phyloP scores from a whole-genome alignment of 768 basidiomycete genomes.

The Leccinum subgranulosum region DNA sequence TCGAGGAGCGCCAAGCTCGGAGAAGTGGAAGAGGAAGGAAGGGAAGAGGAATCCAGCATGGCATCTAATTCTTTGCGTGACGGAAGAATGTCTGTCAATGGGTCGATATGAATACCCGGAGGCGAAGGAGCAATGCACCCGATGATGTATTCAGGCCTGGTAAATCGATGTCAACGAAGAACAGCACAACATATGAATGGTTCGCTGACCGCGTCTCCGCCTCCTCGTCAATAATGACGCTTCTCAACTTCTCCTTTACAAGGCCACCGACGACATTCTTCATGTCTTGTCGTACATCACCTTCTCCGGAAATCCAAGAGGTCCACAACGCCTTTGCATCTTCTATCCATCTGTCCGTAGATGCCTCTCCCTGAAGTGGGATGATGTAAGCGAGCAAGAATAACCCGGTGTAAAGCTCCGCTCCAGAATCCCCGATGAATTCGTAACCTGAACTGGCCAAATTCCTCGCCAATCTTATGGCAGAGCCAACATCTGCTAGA shows the following conservation, averaged over 20 bases:
- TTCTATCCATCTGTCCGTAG: slow-evolving; percentile 9
- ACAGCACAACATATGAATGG: not conserved
- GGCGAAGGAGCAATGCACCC: slow-evolving; percentile 33
- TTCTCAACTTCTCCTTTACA: slow-evolving; percentile 42
- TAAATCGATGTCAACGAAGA: not conserved
- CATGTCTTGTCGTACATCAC: slow-evolving; percentile 15
- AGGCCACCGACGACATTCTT: slow-evolving; percentile 28
- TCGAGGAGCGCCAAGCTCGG: slow-evolving; percentile 60
- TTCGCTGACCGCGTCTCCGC: slow-evolving; percentile 32
- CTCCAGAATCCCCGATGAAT: slow-evolving; percentile 17
- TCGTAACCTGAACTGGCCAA: slow-evolving; percentile 19
- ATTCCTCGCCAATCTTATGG: slow-evolving; percentile 12
- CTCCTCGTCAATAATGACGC: slow-evolving; percentile 38
- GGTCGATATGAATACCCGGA: slow-evolving; percentile 37
- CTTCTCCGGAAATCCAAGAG: slow-evolving; percentile 17
- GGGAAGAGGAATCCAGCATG: slow-evolving; percentile 37
- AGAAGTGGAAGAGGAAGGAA: slow-evolving; percentile 48
- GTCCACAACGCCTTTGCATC: slow-evolving; percentile 33
- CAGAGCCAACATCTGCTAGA: not conserved
- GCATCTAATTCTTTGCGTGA: slow-evolving; percentile 42
- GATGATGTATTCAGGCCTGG: slow-evolving; percentile 49
- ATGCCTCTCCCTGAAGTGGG: slow-evolving; percentile 6
- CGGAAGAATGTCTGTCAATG: slow-evolving; percentile 53
- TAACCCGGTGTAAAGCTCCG: slow-evolving; percentile 17
- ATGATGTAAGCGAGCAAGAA: slow-evolving; percentile 25